Conservation (phyloP, 345 rosid species). For the Hypericum perforatum region DNA sequence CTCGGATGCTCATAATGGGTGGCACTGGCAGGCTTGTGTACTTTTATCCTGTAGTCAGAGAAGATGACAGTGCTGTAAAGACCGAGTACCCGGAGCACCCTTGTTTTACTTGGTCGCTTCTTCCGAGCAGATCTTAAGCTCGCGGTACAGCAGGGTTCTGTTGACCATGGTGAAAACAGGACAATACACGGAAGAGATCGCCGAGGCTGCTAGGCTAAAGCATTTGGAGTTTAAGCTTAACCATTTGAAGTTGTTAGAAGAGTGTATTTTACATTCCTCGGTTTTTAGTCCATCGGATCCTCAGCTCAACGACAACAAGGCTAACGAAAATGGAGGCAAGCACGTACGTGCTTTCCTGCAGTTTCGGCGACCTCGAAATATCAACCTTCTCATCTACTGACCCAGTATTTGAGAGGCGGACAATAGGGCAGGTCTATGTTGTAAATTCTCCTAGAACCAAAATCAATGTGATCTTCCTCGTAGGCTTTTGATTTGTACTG, state of each 20-base stretch:
- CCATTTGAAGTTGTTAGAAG: constrained; percentile 82
- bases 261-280: constrained; percentile 78
- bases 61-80: constrained; percentile 32
- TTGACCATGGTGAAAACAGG: constrained; percentile 74
- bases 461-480: no score
- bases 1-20: constrained; percentile 68
- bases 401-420: no score
- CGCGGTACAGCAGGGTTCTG: constrained; percentile 69
- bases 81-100: constrained; percentile 62
- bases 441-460: no score
- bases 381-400: no score
- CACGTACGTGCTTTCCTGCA: constrained; percentile 24
- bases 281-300: constrained; percentile 59
- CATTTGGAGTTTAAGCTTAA: constrained; percentile 84
- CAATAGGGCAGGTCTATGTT: no score
- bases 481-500: no score
- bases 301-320: constrained; percentile 13
- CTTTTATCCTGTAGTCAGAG: constrained; percentile 74
- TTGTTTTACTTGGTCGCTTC: constrained; percentile 63
- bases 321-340: constrained; percentile 40
- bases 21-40: constrained; percentile 92
- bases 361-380: no score
- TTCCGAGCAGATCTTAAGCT: constrained; percentile 87
- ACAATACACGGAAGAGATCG: constrained; percentile 46
- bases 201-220: constrained; percentile 48